phyloP scores from a whole-genome alignment of 306 rosid genomes.

The Rosa chinensis region DNA sequence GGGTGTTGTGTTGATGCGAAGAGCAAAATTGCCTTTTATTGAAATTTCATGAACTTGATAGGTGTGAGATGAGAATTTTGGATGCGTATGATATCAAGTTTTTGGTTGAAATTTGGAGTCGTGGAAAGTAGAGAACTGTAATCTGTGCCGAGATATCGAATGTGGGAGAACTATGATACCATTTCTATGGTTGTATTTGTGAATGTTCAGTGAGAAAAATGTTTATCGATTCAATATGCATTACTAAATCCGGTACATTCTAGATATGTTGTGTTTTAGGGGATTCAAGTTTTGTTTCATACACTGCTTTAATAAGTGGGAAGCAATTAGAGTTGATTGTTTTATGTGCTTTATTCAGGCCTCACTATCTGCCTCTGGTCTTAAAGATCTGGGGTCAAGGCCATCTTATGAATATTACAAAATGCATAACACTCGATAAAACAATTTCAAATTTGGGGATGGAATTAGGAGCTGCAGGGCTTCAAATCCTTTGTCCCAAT shows the following conservation, averaged over 20 bases:
- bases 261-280: neutral
- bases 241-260: neutral
- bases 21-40: neutral
- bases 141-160: neutral
- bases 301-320: neutral
- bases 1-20: neutral
- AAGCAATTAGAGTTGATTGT: neutral
- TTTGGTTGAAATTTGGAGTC: neutral
- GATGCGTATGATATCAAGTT: neutral
- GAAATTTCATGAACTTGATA: neutral
- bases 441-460: too few species aligned
- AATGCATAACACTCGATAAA: too few species aligned
- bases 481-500: too few species aligned
- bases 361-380: slow-evolving; percentile 34
- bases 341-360: slow-evolving; percentile 40
- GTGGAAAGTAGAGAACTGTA: neutral
- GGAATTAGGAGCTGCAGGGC: too few species aligned
- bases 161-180: neutral
- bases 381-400: slow-evolving; percentile 24
- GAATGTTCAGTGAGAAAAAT: neutral
- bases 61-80: too few species aligned
- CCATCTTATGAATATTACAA: too few species aligned
- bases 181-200: neutral
- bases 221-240: too few species aligned
- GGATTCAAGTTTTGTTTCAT: neutral